These are phyloP conservation scores for Arabidopsis arenosa DNA, from an alignment of 345 rosid species.

Conservation along the genomic window DNA sequence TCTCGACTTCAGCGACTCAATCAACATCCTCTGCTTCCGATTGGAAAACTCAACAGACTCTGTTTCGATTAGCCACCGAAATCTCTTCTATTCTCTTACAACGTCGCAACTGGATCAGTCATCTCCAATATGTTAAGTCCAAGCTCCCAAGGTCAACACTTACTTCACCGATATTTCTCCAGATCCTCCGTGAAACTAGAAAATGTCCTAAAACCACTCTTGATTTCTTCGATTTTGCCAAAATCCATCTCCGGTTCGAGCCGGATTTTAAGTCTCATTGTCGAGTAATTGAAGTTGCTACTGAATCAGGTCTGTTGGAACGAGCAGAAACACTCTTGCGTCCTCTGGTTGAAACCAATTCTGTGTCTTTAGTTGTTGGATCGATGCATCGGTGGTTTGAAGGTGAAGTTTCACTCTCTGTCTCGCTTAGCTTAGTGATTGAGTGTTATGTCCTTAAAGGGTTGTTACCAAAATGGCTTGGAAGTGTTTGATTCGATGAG, in stretches of 20 bases:
- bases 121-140: constrained; percentile 49
- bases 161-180: constrained; percentile 56
- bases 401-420: constrained; percentile 47
- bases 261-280: constrained; percentile 67
- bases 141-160: constrained; percentile 53
- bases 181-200: constrained; percentile 58
- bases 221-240: constrained; percentile 65
- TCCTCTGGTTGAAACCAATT: constrained; percentile 50
- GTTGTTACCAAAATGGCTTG: constrained; percentile 51
- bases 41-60: constrained; percentile 60
- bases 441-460: constrained; percentile 53
- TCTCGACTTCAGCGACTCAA: constrained; percentile 48
- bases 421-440: constrained; percentile 52
- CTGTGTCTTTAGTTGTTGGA: constrained; percentile 43
- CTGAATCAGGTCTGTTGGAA: constrained; percentile 45
- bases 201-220: constrained; percentile 52
- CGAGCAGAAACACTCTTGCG: constrained; percentile 49
- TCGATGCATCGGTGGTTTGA: constrained; percentile 55
- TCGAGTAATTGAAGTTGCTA: constrained; percentile 45
- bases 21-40: constrained; percentile 40
- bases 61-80: constrained; percentile 51
- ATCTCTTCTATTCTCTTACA: constrained; percentile 66
- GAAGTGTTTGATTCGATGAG: constrained; percentile 54
- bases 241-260: constrained; percentile 52
- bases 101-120: constrained; percentile 55